Conservation (phyloP, 257 asterid genomes). For the Vinca minor region DNA sequence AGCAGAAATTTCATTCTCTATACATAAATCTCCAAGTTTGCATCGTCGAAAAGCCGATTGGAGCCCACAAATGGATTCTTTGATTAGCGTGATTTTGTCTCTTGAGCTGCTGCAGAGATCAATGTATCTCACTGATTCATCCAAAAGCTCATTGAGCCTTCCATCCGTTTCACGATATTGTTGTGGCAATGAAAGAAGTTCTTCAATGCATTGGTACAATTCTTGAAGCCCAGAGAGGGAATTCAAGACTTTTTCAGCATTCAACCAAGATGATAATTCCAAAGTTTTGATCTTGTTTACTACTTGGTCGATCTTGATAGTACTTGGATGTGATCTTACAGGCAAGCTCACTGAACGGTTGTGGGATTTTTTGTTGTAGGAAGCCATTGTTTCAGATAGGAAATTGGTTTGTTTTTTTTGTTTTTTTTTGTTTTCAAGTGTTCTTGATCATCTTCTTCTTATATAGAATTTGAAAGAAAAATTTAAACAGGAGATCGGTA, state of each 20-base stretch:
- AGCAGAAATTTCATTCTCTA: constrained; percentile 5
- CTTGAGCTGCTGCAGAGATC: constrained; percentile 31
- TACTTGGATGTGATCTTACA: constrained; percentile 31
- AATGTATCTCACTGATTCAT: constrained; percentile 22
- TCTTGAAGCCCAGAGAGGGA: constrained; percentile 23
- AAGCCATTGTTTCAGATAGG: constrained; percentile 14
- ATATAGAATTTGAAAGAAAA: no score
- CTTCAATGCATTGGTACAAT: constrained; percentile 25
- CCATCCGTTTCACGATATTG: neutral
- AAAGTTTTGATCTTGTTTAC: constrained; percentile 27
- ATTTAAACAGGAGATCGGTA: no score
- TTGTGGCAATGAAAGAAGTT: constrained; percentile 24
- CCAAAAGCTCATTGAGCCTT: constrained; percentile 24
- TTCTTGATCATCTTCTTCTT: constrained; percentile 3
- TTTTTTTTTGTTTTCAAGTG: neutral
- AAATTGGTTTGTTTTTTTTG: constrained; percentile 2
- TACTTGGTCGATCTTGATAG: constrained; percentile 23
- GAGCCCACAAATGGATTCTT: constrained; percentile 21
- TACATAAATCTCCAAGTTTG: constrained; percentile 22
- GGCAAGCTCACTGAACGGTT: constrained; percentile 32
- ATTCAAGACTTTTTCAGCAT: constrained; percentile 12
- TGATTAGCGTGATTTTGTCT: constrained; percentile 20
- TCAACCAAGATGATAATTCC: constrained; percentile 12
- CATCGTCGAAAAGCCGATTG: constrained; percentile 31
- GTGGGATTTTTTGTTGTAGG: constrained; percentile 18